Conservation (phyloP, 805 yeast species). For the Candida wancherniae region DNA sequence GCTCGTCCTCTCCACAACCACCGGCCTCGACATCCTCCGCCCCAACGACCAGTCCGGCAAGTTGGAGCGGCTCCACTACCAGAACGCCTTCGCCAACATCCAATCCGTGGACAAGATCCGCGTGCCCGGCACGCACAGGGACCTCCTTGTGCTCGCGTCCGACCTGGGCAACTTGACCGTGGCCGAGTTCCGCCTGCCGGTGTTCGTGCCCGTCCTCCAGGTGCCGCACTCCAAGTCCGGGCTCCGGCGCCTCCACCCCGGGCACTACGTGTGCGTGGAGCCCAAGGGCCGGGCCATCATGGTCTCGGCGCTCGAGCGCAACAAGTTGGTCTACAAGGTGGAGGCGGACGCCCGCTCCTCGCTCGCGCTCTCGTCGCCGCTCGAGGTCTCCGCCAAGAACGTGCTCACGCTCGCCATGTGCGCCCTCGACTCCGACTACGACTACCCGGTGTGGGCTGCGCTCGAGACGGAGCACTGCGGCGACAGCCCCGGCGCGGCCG, state of each 20-base stretch:
- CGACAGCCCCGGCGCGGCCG: slow-evolving; percentile 23
- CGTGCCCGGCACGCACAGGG: slow-evolving; percentile 49
- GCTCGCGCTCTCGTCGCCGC: slow-evolving; percentile 61
- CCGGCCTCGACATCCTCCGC: slow-evolving; percentile 49
- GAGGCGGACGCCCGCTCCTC: slow-evolving; percentile 39
- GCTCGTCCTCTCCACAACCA: slow-evolving; percentile 53
- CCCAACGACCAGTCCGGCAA: slow-evolving; percentile 55
- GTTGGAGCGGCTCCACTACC: slow-evolving; percentile 37
- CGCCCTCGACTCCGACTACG: slow-evolving; percentile 71
- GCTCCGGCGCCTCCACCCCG: slow-evolving; percentile 69
- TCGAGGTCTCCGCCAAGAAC: slow-evolving; percentile 56
- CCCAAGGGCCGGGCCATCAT: slow-evolving; percentile 66
- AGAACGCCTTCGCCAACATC: slow-evolving; percentile 55
- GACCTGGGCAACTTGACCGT: slow-evolving; percentile 74
- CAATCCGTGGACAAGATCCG: slow-evolving; percentile 50
- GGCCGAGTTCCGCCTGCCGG: slow-evolving; percentile 39
- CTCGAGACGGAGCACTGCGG: slow-evolving; percentile 58
- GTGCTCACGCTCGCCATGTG: slow-evolving; percentile 48
- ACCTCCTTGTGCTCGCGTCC: slow-evolving; percentile 61
- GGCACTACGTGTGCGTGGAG: slow-evolving; percentile 65
- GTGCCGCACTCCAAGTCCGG: slow-evolving; percentile 76
- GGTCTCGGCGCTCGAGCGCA: slow-evolving; percentile 68
- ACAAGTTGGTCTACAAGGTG: slow-evolving; percentile 65
- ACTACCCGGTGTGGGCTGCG: slow-evolving; percentile 81
- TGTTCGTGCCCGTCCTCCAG: slow-evolving; percentile 46